Evolutionary conservation across 176 grass and related monocot species (phyloP), one percentile per base, ranked within the genome.

Genomic region (Saccharum spontaneum): DNA sequence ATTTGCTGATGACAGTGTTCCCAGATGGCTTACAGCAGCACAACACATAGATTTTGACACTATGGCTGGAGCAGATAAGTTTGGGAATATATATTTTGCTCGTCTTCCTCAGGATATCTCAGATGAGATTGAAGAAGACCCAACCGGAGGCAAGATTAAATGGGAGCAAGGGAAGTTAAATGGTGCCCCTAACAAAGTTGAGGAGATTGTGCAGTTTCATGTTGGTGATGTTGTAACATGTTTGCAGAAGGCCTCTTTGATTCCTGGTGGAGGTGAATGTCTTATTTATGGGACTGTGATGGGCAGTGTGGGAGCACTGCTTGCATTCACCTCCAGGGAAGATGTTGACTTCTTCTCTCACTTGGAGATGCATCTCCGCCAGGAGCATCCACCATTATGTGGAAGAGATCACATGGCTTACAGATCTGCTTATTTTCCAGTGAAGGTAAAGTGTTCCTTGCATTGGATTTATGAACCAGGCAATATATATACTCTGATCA

Each of bases 21-120:
- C 97, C 60, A 95, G 97, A 79, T 99, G 97, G 94, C 80, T 99
- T 46, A 99, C 92, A 28, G 94, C 94, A 49, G 85, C 97, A 65
- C 94, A 97, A 82, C 97, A 99, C 86, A 94, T 99, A 87, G 97
- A 99, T 89, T 99, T 99, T 76, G 97, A 99, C 82, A 99, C 97
- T 31, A 90, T 99, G 94, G 92, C 97, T 50, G 97, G 97, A 39
- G 91, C 97, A 14, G 97, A 99, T 83, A 99, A 99, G 76, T 99
- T 99, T 62, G 97, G 97, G 54, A 97, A 99, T 74, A 87, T 99
- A 78, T 99, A 99, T 48, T 99, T 99, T 80, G 94, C 92, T 55
- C 90, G 97, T 82, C 92, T 99, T 75, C 88, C 94, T 50, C 97
- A 97, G 83, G 97, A 99, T 87, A 41, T 95, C 26, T 99, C 92